Evolutionary conservation across 306 rosid species (phyloP).

Genomic region (Malus domestica): ASM211411v1 NC_041793.1:41327501-41328000

Average conservation of each 20-base stretch:
- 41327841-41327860: not conserved
- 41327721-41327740: not conserved
- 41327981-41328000: no score
- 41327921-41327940: no score
- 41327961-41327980: no score
- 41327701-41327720: not conserved
- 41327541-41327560: not conserved
- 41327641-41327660: conserved; percentile 22
- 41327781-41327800: not conserved
- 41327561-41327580: not conserved
- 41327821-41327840: not conserved
- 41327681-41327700: conserved; percentile 1
- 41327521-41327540: not conserved
- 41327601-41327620: not conserved
- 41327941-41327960: no score
- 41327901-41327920: no score
- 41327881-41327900: not conserved
- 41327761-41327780: not conserved
- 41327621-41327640: not conserved
- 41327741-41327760: not conserved
- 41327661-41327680: conserved; percentile 27
- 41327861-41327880: not conserved
- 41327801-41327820: not conserved
- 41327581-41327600: not conserved
- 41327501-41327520: not conserved